Evolutionary conservation across 306 rosid species (phyloP).

Genomic region (Oxytropis ochrocephala): DNA sequence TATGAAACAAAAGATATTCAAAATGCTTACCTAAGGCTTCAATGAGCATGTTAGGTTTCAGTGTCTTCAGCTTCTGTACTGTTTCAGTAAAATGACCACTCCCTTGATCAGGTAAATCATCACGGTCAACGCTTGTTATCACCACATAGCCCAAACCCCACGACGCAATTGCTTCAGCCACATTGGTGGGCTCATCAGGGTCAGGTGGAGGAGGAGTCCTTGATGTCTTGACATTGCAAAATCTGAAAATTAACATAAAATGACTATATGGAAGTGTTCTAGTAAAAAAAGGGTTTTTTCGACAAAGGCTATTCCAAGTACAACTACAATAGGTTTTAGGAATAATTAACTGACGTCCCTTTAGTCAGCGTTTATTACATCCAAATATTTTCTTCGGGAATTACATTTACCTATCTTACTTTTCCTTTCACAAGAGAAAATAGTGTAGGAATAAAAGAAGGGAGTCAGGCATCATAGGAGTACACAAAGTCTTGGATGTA

Average conservation of each 20-base stretch:
- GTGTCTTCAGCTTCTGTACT: constrained; percentile 71
- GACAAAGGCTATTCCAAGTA: background rate
- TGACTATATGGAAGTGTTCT: background rate
- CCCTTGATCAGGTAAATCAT: constrained; percentile 95
- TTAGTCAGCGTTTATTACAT: background rate
- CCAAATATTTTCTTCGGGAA: background rate
- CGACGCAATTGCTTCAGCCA: constrained; percentile 96
- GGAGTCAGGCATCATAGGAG: too few relatives aligned
- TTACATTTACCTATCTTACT: background rate
- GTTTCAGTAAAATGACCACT: constrained; percentile 95
- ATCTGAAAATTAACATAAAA: constrained; percentile 41
- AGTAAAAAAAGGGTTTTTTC: background rate
- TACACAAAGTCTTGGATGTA: background rate
- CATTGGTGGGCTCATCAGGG: constrained; percentile 89
- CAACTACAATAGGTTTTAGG: background rate
- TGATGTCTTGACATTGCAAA: constrained; percentile 97
- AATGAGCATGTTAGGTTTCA: constrained; percentile 88
- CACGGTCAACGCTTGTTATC: constrained; percentile 96
- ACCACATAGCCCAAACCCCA: constrained; percentile 99
- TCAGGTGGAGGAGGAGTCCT: constrained; percentile 96
- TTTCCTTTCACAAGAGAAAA: background rate
- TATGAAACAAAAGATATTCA: background rate
- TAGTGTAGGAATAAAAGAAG: background rate
- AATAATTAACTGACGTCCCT: background rate
- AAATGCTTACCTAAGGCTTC: constrained; percentile 77